Conservation (phyloP, 2,329 filamentous ascomycete genomes). For the Penicillium aurantiogriseum region DNA sequence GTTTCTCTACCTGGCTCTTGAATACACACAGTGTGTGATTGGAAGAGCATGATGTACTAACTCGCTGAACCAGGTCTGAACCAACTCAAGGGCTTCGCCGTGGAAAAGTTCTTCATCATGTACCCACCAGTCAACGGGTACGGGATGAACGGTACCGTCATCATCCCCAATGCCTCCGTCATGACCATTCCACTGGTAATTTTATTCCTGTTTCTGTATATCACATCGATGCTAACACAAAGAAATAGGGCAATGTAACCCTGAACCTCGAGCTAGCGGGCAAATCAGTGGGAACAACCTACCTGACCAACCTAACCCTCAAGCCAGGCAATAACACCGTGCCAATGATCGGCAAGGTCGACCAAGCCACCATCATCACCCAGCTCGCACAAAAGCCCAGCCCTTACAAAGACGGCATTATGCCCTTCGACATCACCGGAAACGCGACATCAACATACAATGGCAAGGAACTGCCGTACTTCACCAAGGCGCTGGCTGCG, state of each 20-base stretch:
- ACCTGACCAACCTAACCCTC: constrained; percentile 52
- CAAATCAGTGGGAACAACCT: constrained; percentile 50
- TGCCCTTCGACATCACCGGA: constrained; percentile 53
- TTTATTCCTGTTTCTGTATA: background rate
- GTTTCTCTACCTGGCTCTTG: constrained; percentile 1
- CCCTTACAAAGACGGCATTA: constrained; percentile 47
- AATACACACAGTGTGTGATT: background rate
- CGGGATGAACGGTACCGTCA: constrained; percentile 56
- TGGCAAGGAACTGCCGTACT: constrained; percentile 54
- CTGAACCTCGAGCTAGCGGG: constrained; percentile 52
- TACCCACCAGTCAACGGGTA: constrained; percentile 44
- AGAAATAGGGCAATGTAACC: constrained; percentile 53
- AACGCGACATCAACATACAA: constrained; percentile 48
- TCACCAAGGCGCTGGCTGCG: constrained; percentile 49
- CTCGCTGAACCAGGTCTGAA: constrained; percentile 52
- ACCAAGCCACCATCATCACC: constrained; percentile 42
- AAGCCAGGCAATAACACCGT: constrained; percentile 55
- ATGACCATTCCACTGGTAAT: constrained; percentile 54
- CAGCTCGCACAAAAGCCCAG: constrained; percentile 26
- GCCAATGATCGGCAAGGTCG: constrained; percentile 50
- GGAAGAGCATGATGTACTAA: background rate
- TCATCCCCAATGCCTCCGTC: constrained; percentile 60
- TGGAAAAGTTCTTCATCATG: constrained; percentile 51
- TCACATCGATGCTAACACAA: constrained; percentile 5
- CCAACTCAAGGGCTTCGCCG: constrained; percentile 52